These are phyloP conservation scores for Myrmaecium sp. DNA, from an alignment of 2,329 filamentous ascomycete species.

Conservation along the genomic window DNA sequence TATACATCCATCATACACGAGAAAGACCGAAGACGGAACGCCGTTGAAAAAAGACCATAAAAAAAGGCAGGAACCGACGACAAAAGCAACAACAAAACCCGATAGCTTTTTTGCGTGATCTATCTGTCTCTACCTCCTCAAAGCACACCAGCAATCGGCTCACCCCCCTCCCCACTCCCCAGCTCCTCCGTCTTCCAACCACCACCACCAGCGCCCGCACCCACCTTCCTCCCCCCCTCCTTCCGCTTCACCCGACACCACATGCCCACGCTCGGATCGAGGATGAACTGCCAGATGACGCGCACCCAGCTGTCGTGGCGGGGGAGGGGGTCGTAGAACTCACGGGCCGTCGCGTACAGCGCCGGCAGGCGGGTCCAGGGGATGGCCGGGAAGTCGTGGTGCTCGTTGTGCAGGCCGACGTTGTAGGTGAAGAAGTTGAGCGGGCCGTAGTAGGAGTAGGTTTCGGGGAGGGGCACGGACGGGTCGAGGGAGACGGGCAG, in stretches of 20 bases:
- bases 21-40: too few relatives aligned
- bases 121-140: too few relatives aligned
- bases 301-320: constrained; percentile 79
- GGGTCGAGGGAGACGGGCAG: too few relatives aligned
- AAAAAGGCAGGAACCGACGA: too few relatives aligned
- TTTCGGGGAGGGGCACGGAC: constrained; percentile 55
- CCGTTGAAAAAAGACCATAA: too few relatives aligned
- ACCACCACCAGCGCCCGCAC: constrained; percentile 9
- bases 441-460: constrained; percentile 89
- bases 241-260: constrained; percentile 87
- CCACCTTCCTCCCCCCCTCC: constrained; percentile 51
- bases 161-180: too few relatives aligned
- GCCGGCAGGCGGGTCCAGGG: constrained; percentile 78
- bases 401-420: constrained; percentile 94
- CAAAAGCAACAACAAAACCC: too few relatives aligned
- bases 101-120: too few relatives aligned
- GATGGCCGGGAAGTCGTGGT: constrained; percentile 94
- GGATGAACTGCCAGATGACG: constrained; percentile 91
- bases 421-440: constrained; percentile 93
- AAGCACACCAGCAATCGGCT: too few relatives aligned
- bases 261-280: constrained; percentile 75
- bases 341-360: constrained; percentile 63
- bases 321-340: constrained; percentile 84
- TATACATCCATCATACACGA: too few relatives aligned
- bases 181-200: constrained; percentile 32